Percentiles rank a stretch among this genome's conserved stretches.
These are phyloP conservation scores for Chrysoporthe cubensis DNA, from an alignment of 2,329 filamentous ascomycete genomes.

Conservation along the genomic window DNA sequence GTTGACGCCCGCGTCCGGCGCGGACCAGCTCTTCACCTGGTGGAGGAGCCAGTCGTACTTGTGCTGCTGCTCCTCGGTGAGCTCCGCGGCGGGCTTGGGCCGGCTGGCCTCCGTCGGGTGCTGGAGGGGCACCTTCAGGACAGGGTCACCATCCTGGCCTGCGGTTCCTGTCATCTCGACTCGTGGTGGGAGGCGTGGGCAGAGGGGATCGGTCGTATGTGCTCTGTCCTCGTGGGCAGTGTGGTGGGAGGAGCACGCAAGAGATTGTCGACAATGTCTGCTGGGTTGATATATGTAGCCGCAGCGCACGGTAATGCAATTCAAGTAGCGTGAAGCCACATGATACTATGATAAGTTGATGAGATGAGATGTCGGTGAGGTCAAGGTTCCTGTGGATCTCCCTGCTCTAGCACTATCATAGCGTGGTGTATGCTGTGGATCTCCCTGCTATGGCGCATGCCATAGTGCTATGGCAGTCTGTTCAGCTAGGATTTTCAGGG, in stretches of 20 bases:
- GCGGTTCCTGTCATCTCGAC: conserved; percentile 6
- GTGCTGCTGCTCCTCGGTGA: conserved; percentile 75
- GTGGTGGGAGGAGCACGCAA: not conserved
- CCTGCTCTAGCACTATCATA: no score
- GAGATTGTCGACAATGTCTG: not conserved
- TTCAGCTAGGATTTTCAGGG: not conserved
- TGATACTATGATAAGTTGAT: not conserved
- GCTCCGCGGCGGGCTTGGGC: conserved; percentile 57
- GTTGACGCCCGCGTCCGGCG: conserved; percentile 19
- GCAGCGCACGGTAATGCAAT: not conserved
- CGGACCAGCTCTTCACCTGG: conserved; percentile 67
- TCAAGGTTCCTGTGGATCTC: not conserved
- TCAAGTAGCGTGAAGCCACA: not conserved
- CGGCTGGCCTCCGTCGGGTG: conserved; percentile 60
- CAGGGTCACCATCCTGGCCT: not conserved
- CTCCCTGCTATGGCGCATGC: not conserved
- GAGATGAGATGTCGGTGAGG: conserved; percentile 15
- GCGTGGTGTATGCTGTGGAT: no score
- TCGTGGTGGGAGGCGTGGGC: not conserved
- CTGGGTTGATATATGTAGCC: not conserved
- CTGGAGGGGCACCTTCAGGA: conserved; percentile 58
- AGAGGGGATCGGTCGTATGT: not conserved
- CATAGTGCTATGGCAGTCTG: not conserved
- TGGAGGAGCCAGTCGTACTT: conserved; percentile 82
- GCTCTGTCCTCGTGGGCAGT: no score